A percentile compares a stretch with the other conserved stretches of the same genome.
These are phyloP conservation scores for Isabelozyma rhagii DNA, from an alignment of 805 yeast species.

Conservation along the genomic window DNA sequence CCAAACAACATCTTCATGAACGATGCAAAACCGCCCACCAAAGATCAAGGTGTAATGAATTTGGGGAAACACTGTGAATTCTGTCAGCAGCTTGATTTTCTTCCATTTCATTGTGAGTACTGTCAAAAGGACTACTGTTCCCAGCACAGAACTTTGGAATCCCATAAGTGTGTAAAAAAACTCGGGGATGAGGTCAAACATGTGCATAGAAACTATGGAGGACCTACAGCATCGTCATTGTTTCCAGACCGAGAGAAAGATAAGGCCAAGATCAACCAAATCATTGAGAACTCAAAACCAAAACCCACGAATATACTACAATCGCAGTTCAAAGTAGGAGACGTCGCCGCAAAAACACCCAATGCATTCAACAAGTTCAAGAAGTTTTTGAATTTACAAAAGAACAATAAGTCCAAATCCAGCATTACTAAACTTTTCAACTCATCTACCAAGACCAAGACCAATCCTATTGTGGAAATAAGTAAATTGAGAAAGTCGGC, in stretches of 20 bases:
- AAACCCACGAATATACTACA: conserved; percentile 24
- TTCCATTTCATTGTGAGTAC: conserved; percentile 54
- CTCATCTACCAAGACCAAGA: neutral
- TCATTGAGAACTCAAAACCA: conserved; percentile 9
- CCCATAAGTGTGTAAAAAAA: conserved; percentile 29
- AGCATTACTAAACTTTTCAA: conserved; percentile 1
- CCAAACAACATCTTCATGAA: neutral
- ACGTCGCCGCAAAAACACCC: conserved; percentile 14
- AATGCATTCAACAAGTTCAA: conserved; percentile 25
- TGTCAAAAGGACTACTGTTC: conserved; percentile 47
- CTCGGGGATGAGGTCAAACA: neutral
- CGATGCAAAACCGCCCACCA: neutral
- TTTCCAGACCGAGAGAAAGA: conserved; percentile 53
- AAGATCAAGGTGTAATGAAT: conserved; percentile 40
- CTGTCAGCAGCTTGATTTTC: conserved; percentile 54
- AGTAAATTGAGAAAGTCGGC: conserved; percentile 43
- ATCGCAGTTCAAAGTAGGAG: conserved; percentile 24
- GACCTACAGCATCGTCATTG: conserved; percentile 42
- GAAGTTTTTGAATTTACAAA: conserved; percentile 25
- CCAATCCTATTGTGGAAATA: conserved; percentile 18
- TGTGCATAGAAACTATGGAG: conserved; percentile 6
- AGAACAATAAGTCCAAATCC: conserved; percentile 3
- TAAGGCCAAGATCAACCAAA: conserved; percentile 30
- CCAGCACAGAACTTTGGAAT: conserved; percentile 41
- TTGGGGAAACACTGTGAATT: conserved; percentile 56